Evolutionary conservation across 345 rosid species (phyloP), one percentile per base, ranked within the genome.

Genomic region (Mallotus nudiflorus): DNA sequence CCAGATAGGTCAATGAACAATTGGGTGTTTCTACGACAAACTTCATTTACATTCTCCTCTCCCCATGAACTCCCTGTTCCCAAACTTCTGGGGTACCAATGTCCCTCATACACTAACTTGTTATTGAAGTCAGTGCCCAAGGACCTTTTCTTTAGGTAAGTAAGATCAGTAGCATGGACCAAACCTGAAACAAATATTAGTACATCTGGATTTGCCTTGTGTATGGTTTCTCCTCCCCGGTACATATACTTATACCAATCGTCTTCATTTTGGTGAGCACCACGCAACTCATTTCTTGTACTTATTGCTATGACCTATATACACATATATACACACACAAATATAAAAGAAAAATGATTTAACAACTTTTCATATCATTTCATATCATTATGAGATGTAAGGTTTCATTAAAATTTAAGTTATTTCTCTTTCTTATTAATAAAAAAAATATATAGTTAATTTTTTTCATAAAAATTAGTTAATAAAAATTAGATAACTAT

Each of bases 71-170:
- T 56, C 7, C 62, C 44, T 18, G n/a, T 12, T 9, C 69, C 33
- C 37, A 33, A 73, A 8, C 2, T 42, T 4, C 4, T 9, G 1
- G 70, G 11, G 1, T 73, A 73, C 51, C 48, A 66, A 66, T 73
- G 77, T 22, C 52, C 59, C 49, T 73, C 77, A 6, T 56, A 66
- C 20, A 66, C 66, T 37, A 73, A 59, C 39, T 73, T 73, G 51
- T 66, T 66, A 25, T 65, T 40, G 5, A 55, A 57, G 28, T 48
- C 66, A 9, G 18, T 27, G 4, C 44, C 61, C 28, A 65, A 49
- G 2, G 71, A 16, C 39, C 24, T 56, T 15, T 24, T 27, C 20
- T 58, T 37, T 49, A 73, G n/a, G 71, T 31, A 66, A 10, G 39
- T 48, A 0, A 73, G 59, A 25, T 66, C 64, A 19, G 50, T 49